A percentile compares a stretch with the other conserved stretches of the same genome.
phyloP scores from a whole-genome alignment of 1,139 yeast species.

The Pichia inconspicua region DNA sequence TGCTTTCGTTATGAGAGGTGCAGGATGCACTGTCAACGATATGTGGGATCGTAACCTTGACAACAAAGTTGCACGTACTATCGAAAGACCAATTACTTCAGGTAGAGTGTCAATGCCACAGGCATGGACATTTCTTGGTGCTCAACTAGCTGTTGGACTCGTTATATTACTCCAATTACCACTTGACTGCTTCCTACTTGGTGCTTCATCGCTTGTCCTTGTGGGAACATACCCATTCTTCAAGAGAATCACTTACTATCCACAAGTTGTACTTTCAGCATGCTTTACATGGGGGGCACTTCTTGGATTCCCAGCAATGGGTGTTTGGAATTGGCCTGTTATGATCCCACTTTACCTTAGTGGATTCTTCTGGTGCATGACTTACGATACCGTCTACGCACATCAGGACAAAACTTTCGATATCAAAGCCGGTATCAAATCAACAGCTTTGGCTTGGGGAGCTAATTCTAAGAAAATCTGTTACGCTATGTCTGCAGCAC shows the following conservation, averaged over 20 bases:
- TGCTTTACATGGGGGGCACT: slow-evolving; percentile 96
- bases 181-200: slow-evolving; percentile 70
- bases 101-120: slow-evolving; percentile 67
- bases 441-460: slow-evolving; percentile 94
- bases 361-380: slow-evolving; percentile 87
- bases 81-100: slow-evolving; percentile 84
- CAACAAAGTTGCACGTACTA: slow-evolving; percentile 76
- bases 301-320: slow-evolving; percentile 94
- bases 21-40: slow-evolving; percentile 95
- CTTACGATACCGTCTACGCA: slow-evolving; percentile 92
- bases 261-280: slow-evolving; percentile 73
- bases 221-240: slow-evolving; percentile 87
- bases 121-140: slow-evolving; percentile 69
- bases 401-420: slow-evolving; percentile 94
- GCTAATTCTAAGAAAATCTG: slow-evolving; percentile 63
- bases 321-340: slow-evolving; percentile 64
- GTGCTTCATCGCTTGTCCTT: slow-evolving; percentile 71
- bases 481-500: slow-evolving; percentile 55
- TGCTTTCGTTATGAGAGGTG: slow-evolving; percentile 89
- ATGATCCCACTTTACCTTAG: slow-evolving; percentile 74
- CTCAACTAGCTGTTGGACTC: slow-evolving; percentile 70
- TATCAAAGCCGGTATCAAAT: slow-evolving; percentile 80
- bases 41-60: slow-evolving; percentile 78
- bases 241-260: slow-evolving; percentile 90
- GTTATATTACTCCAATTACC: slow-evolving; percentile 70